A percentile compares a stretch with the other conserved stretches of the same genome.
Conservation (phyloP, 176 grass and related monocot genomes). For the Themeda triandra region DNA sequence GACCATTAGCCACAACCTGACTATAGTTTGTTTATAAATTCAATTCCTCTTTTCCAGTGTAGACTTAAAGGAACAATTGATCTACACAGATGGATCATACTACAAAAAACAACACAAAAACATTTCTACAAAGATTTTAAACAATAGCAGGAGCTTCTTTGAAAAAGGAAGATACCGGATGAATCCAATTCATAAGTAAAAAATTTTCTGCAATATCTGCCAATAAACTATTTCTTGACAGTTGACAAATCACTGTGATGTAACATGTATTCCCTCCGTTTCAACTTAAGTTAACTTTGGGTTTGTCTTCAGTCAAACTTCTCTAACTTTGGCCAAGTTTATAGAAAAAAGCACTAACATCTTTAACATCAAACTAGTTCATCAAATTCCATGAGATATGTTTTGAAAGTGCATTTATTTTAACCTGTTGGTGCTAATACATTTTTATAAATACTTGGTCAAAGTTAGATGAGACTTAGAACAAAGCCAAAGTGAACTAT, state of each 20-base stretch:
- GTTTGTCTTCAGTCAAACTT: background rate
- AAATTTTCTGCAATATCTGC: background rate
- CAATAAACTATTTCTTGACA: background rate
- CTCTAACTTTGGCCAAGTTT: background rate
- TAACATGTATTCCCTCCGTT: background rate
- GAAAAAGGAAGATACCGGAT: background rate
- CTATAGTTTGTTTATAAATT: background rate
- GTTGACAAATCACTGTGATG: background rate
- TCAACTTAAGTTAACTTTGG: background rate
- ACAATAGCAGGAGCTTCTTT: background rate
- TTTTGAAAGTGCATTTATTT: background rate
- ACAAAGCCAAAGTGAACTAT: too few relatives aligned
- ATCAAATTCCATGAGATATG: background rate
- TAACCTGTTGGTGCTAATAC: too few relatives aligned
- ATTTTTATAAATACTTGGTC: too few relatives aligned
- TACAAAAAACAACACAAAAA: background rate
- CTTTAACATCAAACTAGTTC: background rate
- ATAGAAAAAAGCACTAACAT: background rate
- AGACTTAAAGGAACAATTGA: background rate
- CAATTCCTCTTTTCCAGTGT: background rate
- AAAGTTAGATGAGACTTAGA: too few relatives aligned
- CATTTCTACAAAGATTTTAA: background rate
- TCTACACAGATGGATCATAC: background rate
- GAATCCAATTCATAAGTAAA: background rate
- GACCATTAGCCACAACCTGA: background rate